Evolutionary conservation across 257 asterid genomes (phyloP), one percentile per base, ranked within the genome.

Genomic region (Solanum piurae): DNA sequence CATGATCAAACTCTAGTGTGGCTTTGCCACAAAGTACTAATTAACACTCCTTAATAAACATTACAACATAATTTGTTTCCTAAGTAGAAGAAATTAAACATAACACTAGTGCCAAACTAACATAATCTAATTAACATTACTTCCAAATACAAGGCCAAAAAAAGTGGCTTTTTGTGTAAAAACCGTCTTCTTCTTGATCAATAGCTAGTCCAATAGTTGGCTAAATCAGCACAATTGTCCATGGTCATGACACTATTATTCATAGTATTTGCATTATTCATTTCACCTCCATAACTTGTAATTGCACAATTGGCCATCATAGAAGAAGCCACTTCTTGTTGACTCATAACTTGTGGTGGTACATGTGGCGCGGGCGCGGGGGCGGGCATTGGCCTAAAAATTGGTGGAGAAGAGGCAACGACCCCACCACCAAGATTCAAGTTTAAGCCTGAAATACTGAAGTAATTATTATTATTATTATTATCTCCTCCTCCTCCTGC

Each of bases 391-490:
- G 91, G 87, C 90, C 95, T 89, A 88, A 93, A 66, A 62, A 85
- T 66, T 8, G 91, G 93, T 42, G 87, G 94, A 16, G 93, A 36
- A 0, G 89, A 31, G 83, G 89, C 55, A 13, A 75, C 68, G 6
- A 75, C 77, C 2, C 91, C 90, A 11, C 93, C 95, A 1, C 95
- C 92, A 5, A 96, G 96, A 91, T 96, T 95, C 88, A 96, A 89
- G 88, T 94, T 93, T 79, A 96, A 79, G 23, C 98, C 98, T 0
- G 99, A 95, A 42, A 95, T 93, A 29, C 97, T 95, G 93, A 96
- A 96, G 64, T 91, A 73, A 34, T 93, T 90, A 21, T 85, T 89
- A 38, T 9, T 52, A 34, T 73, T 85, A 7, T 29, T 29, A 29
- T 29, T 29, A 29, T 33, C 89, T 5, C 31, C 82, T 9, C 55